Base-by-base conservation (phyloP, 805 yeast species). In the Metschnikowia anglica region DNA sequence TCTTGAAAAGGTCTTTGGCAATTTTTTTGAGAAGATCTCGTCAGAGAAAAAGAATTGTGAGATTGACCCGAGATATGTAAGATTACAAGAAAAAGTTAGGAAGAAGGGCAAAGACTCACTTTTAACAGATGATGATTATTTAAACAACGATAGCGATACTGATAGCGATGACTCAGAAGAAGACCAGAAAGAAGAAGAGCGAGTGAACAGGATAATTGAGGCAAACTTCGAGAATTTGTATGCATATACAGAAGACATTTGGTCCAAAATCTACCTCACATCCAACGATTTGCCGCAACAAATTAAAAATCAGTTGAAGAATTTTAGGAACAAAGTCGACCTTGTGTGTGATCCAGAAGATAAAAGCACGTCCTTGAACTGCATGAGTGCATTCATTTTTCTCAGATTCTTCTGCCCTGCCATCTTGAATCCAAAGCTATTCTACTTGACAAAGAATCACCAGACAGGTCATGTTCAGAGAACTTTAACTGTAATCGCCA, bases 401-500 rank as follows among this genome's bases (percentile, higher is more conserved):
- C 65, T 91, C 46, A 52, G 75, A 44, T 70, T 70, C 61, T 77
- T 89, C 50, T 89, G 97, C 55, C 98, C 99, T 0, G 96, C 96
- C 0, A 77, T 91, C 21, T 65, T 93, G 57, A 90, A 88, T 55
- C 99, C 99, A 0, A 88, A 88, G 55, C 62, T 90, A 37, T 89
- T 88, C 60, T 81, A 82, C 47, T 68, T 93, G 37, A 78, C 88
- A 0, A 74, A 77, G 39, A 72, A 77, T 27, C 91, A 86, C 52
- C 88, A 88, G 46, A 73, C 81, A 7, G 88, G 89, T 2, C 72
- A 72, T 9, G 72, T 81, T 2, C 90, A 88, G 50, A 72, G 96
- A 46, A 85, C 96, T 0, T 63, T 91, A 34, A 88, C 96, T 0
- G 63, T 90, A 17, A 70, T 90, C 4, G 88, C 97, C 8, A 91